Base-by-base conservation (phyloP, 2,329 filamentous ascomycete species). In the Emergomyces africanus region DNA sequence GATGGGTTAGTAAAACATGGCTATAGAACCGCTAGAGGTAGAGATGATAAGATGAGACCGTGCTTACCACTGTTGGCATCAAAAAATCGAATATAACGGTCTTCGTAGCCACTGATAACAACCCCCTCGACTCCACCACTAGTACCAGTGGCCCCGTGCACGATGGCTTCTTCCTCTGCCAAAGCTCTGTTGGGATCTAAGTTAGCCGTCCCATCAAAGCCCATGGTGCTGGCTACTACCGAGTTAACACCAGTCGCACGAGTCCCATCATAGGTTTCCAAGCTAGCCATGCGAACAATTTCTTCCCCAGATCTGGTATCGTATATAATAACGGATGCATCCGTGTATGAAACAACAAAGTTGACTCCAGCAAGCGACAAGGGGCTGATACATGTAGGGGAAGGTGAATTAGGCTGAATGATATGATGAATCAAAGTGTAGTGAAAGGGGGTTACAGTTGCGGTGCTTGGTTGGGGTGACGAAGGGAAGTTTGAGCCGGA, bases 11-110 rank as follows among this genome's bases (percentile, higher is more conserved):
- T 23, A 54, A 37, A 12, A 62, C 59, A 58, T 25, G 50, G 9
- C 9, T 2, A 33, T 4, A 5, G 25, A 50, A 25, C 37, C 5
- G 9, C 6, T n/a, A n/a, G 25, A 53, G 53, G 50, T 23, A 39
- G 9, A 33, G 51, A 46, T 23, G 46, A 39, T 48, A 30, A 6
- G 30, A 51, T n/a, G 55, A 20, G 46, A 62, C 48, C 33, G 46
- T 41, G 83, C 89, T 75, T 87, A 97, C 94, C 94, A 75, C 90
- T 96, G 71, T 99, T 97, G 63, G 94, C 94, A 78, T 99, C 94
- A 72, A 96, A 99, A 80, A 99, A 96, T 65, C 92, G 83, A 66
- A 99, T 90, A 69, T 90, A 96, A 66, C 89, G 86, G 75, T 99
- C 94, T 77, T 99, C 94, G 70, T 99, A 92, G 64, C 94, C 94